Evolutionary conservation across 2,329 filamentous ascomycete genomes (phyloP), one percentile per base, ranked within the genome.

Genomic region (Fusarium fracticaudum): DNA sequence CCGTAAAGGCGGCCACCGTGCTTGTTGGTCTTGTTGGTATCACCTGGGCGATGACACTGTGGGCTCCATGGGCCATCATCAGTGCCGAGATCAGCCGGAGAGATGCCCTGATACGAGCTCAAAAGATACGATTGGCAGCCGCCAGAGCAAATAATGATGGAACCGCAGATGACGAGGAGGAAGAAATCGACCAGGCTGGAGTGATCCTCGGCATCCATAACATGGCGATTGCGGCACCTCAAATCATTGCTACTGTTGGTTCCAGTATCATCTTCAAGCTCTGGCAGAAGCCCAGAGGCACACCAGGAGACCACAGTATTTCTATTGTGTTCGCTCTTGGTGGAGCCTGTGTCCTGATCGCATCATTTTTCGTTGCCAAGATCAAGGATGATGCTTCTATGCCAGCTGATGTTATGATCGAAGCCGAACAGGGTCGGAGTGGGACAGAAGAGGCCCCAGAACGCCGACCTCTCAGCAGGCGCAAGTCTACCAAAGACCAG

Each of bases 171-270:
- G 73, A 81, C 33, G 77, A 76, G 15, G 82, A 87, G n/a, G 87
- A 90, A 33, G 87, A 90, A 44, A 86, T 90, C 5, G 93, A 95
- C 78, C 93, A 96, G 80, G 94, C 95, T 9, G 95, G 96, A 47
- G 93, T 98, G 45, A 94, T 98, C 50, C 88, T 98, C 5, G 96
- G 96, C 14, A 95, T 98, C 62, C 96, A 98, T 86, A 98, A 98
- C 82, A 96, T 98, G 84, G 92, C 95, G 22, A 93, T 98, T 76
- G 94, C 95, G 2, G 91, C 94, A 10, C 96, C 96, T 4, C 96
- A 98, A 81, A 95, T 98, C 69, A 88, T 98, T 62, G 95, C 96
- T 17, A 98, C 95, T 11, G 84, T 98, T 35, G 91, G 93, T 31
- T 96, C 94, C 68, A 95, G 93, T 79, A 86, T 93, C 68, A 93